These are phyloP conservation scores for Panicum virgatum DNA, from an alignment of 202 grass and related monocot genomes.

Conservation along the genomic window DNA sequence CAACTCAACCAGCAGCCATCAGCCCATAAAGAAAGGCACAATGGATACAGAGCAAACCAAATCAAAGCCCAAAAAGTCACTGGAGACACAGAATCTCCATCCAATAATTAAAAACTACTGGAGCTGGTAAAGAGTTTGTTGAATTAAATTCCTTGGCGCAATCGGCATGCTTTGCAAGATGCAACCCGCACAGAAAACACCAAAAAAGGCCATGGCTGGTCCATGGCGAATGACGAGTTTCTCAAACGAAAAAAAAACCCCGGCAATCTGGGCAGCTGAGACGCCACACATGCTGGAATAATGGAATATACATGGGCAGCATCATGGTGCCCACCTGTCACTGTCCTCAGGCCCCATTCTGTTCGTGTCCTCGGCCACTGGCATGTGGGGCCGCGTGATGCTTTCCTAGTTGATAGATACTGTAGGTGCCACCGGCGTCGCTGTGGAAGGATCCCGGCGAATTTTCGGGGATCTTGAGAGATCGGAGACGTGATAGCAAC, in stretches of 20 bases:
- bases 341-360: neutral
- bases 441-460: slow-evolving; percentile 24
- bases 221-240: neutral
- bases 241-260: neutral
- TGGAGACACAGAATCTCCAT: neutral
- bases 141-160: too few species aligned
- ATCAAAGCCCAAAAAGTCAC: neutral
- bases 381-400: neutral
- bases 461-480: slow-evolving; percentile 26
- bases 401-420: neutral
- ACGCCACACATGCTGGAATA: slow-evolving; percentile 40
- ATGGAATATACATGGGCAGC: slow-evolving; percentile 35
- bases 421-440: slow-evolving; percentile 22
- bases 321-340: slow-evolving; percentile 35
- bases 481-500: slow-evolving; percentile 39
- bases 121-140: neutral
- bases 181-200: neutral
- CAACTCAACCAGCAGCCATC: neutral
- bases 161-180: neutral
- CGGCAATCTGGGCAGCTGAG: slow-evolving; percentile 1
- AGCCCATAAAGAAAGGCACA: neutral
- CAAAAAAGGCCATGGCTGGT: neutral
- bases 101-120: neutral
- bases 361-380: neutral
- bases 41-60: neutral